phyloP scores from a whole-genome alignment of 139 green algal genomes.

The Chlorella sp. region DNA sequence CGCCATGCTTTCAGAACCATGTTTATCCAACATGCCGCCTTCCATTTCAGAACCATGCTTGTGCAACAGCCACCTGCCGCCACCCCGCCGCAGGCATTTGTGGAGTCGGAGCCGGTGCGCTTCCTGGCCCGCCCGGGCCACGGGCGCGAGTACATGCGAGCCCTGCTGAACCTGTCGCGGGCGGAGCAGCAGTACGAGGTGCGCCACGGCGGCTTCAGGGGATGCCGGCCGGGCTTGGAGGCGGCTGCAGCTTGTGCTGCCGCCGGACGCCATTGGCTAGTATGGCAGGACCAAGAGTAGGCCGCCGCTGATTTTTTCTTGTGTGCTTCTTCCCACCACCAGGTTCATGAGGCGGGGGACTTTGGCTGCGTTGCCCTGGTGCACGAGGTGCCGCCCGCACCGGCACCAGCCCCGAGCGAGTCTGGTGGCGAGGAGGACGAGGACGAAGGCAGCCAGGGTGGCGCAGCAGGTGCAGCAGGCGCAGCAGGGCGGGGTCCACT shows the following conservation, averaged over 20 bases:
- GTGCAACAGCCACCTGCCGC: background rate
- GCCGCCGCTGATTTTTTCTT: background rate
- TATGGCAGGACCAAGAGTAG: too few species aligned
- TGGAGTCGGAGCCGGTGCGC: too few species aligned
- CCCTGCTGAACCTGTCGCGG: background rate
- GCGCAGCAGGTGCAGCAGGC: background rate
- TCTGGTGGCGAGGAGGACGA: background rate
- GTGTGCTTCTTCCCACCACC: background rate
- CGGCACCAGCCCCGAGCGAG: background rate
- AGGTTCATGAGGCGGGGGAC: background rate
- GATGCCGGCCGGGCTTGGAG: too few species aligned
- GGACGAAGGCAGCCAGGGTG: background rate
- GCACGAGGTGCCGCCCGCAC: background rate
- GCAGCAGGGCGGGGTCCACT: background rate
- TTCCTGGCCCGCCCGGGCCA: background rate
- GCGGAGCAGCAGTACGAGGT: background rate
- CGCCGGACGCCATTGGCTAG: too few species aligned
- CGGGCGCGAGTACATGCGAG: background rate
- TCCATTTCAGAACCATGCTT: background rate
- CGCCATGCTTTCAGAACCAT: background rate
- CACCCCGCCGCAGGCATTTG: background rate
- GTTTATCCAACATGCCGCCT: too few species aligned
- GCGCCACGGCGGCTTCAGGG: background rate
- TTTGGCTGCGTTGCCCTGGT: slow-evolving; percentile 16
- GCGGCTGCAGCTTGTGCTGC: too few species aligned